Base-by-base conservation (phyloP, 108 stramenopile species). In the Seminavis robusta region DNA sequence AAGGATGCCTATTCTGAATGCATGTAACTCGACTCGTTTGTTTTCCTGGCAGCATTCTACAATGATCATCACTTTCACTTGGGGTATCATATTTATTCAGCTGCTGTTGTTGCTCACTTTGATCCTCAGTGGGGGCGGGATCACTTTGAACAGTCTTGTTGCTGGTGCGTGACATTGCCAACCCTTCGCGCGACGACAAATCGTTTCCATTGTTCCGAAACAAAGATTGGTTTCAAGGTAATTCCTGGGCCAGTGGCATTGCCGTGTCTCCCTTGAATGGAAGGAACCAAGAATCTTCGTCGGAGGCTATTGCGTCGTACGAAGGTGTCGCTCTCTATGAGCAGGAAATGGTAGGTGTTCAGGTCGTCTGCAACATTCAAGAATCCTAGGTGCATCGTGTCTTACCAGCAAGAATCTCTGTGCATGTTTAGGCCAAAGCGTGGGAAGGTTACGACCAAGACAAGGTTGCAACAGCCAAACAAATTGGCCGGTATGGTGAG, bases 21-120 rank as follows among this genome's bases (percentile, higher is more conserved):
- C 26, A 41, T 9, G 17, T 1, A 20, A 49, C n/a, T 17, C 25
- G 26, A 33, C 17, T 48, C 58, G 15, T 29, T 36, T 15, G 13
- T 59, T 43, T 36, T 30, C 3, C 13, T 26, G 27, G 17, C 41
- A 68, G 71, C 78, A 24, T 92, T 84, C 34, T 97, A 95, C 74
- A 95, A 97, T 67, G 96, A 97, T 52, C 92, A 94, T 45, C 96
- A 97, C 59, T 97, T 94, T 59, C 95, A 96, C 47, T 87, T 77
- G 48, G 76, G 89, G 81, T 94, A 97, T 55, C 84, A 84, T 46
- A 95, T 95, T 48, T 94, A 88, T 69, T 93, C 83, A n/a, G 96
- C 94, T 6, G 83, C 96, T 6, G 78, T 89, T 33, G 80, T 86
- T 17, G 65, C 94, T 7, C 79, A 92, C 37, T 94, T 88, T 56